phyloP scores from a whole-genome alignment of 176 grass and related monocot species.

The Microstegium vimineum region DNA sequence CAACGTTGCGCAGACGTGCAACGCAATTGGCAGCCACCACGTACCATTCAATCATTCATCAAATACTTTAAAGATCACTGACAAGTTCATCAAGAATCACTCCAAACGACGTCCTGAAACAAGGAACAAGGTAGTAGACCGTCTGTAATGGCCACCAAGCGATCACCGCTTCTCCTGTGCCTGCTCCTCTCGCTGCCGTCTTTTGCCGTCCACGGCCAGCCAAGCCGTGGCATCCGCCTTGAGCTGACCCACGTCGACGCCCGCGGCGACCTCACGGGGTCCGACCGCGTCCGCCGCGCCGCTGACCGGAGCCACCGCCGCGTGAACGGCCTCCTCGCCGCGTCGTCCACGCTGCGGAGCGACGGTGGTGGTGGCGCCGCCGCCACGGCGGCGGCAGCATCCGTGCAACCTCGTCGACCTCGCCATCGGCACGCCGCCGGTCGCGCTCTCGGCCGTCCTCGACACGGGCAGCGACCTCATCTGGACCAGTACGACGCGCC shows the following conservation, averaged over 20 bases:
- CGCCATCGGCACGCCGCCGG: slow-evolving; percentile 53
- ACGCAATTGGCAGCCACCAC: background rate
- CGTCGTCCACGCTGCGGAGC: background rate
- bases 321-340: slow-evolving; percentile 26
- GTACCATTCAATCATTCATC: slow-evolving; percentile 4
- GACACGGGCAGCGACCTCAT: slow-evolving; percentile 81
- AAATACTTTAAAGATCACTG: background rate
- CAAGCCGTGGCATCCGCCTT: slow-evolving; percentile 24
- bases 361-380: background rate
- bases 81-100: background rate
- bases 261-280: background rate
- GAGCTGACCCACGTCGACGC: slow-evolving; percentile 46
- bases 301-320: slow-evolving; percentile 36
- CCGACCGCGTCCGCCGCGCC: slow-evolving; percentile 42
- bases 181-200: slow-evolving; percentile 10
- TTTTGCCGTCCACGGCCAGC: background rate
- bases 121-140: background rate
- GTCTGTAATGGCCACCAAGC: slow-evolving; percentile 5
- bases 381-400: background rate
- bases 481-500: slow-evolving; percentile 78
- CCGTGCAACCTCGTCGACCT: slow-evolving; percentile 55
- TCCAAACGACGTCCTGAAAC: background rate
- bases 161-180: slow-evolving; percentile 7
- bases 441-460: slow-evolving; percentile 46
- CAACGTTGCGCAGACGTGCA: background rate